Evolutionary conservation across 495 filamentous ascomycete species (phyloP), one percentile per base, ranked within the genome.

Genomic region (Bryoglossum gracile): DNA sequence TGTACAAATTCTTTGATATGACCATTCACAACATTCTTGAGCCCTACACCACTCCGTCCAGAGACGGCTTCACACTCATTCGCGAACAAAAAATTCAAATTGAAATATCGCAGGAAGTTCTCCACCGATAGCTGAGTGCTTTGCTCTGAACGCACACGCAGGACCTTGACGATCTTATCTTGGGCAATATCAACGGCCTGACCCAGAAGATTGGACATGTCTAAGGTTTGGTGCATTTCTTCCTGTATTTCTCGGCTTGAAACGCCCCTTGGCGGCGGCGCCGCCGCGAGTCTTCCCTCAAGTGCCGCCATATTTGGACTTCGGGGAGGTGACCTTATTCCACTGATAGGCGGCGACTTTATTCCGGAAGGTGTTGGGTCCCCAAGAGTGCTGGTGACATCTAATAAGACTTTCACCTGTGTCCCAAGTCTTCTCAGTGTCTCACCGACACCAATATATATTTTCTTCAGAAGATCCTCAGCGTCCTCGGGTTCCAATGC

Each of bases 31-130:
- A 94, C 75, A 3, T 78, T 91, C 62, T 95, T 95, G 22, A 98
- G 71, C 1, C 83, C 75, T 4, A 81, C 83, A 2, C 90, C 90
- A 44, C 87, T 82, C 45, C 92, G 78, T 2, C 92, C 92, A 11
- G 88, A 95, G 13, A 96, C 87, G 3, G 92, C 87, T 64, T 99
- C 92, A 57, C 92, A 99, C 62, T 99, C 92, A 56, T 95, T 94
- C 6, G 88, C 87, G 59, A 97, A 99, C 18, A 95, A 78, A 21
- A 90, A 78, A 55, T 96, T 97, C 16, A 99, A 78, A 6, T 80
- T 89, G 61, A 96, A 95, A 60, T 97, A 97, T 43, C 88, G 81
- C 19, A 97, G 62, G 62, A 99, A 97, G 51, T 77, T 74, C 46
- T 78, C 65, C n/a, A 87, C 75, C 1, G 81, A 73, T n/a, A 94